phyloP scores from a whole-genome alignment of 1,139 yeast species.

The Torulaspora globosa region DNA sequence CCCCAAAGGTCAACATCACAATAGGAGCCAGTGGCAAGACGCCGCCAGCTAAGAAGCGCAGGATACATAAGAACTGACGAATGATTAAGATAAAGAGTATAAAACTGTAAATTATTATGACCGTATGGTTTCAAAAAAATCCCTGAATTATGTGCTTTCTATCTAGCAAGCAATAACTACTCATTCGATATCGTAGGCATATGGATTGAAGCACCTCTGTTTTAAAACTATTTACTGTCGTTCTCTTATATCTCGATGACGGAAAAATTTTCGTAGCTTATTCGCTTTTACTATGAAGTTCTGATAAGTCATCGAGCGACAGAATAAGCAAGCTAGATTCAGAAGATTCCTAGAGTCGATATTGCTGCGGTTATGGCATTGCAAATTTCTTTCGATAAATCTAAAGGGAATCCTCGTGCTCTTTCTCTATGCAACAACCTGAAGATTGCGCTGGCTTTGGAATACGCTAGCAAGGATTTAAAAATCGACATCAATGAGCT shows the following conservation, averaged over 20 bases:
- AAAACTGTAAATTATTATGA: constrained; percentile 10
- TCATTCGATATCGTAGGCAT: not conserved
- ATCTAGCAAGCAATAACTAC: not conserved
- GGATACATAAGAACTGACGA: constrained; percentile 18
- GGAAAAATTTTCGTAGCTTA: constrained; percentile 4
- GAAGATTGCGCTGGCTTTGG: constrained; percentile 53
- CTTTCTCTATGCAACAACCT: constrained; percentile 52
- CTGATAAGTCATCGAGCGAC: constrained; percentile 1
- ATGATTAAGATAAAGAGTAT: constrained; percentile 5
- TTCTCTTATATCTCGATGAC: not conserved
- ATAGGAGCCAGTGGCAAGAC: constrained; percentile 88
- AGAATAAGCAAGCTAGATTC: not conserved
- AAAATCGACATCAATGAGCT: constrained; percentile 37
- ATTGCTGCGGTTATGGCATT: constrained; percentile 30
- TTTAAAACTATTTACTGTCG: not conserved
- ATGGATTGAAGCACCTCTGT: not conserved
- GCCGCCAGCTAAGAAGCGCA: constrained; percentile 32
- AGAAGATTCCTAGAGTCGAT: not conserved
- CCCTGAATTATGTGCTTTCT: not conserved
- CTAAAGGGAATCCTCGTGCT: constrained; percentile 34
- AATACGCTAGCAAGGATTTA: constrained; percentile 25
- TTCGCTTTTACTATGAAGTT: not conserved
- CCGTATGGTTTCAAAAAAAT: not conserved
- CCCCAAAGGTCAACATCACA: constrained; percentile 94
- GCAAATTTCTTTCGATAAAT: constrained; percentile 44